phyloP scores from a whole-genome alignment of 257 asterid genomes.

The Perilla frutescens region DNA sequence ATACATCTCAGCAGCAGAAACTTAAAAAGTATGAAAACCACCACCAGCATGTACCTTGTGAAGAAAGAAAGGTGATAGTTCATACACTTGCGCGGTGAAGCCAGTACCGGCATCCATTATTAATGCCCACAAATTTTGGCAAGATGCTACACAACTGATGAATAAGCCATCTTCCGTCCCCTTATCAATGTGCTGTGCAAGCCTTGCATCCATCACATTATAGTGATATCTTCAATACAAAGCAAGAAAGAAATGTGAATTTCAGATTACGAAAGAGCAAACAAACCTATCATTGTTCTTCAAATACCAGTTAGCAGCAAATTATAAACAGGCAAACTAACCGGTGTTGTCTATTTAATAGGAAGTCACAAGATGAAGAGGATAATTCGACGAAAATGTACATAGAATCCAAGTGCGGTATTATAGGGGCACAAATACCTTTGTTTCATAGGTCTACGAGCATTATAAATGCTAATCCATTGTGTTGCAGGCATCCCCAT shows the following conservation, averaged over 20 bases:
- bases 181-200: conserved; percentile 74
- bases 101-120: conserved; percentile 95
- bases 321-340: conserved; percentile 14
- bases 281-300: not conserved
- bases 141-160: conserved; percentile 72
- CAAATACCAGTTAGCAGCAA: not conserved
- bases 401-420: conserved; percentile 15
- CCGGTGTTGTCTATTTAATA: not conserved
- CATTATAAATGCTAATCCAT: conserved; percentile 84
- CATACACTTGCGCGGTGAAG: conserved; percentile 64
- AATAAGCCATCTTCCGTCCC: conserved; percentile 76
- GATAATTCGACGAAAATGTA: not conserved
- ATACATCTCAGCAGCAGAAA: not conserved
- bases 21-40: not conserved
- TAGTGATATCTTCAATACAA: conserved; percentile 57
- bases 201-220: conserved; percentile 74
- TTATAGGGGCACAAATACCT: conserved; percentile 47
- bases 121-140: conserved; percentile 77
- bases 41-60: conserved; percentile 55
- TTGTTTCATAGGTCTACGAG: conserved; percentile 89
- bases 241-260: conserved; percentile 22
- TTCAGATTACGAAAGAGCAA: conserved; percentile 17
- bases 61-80: conserved; percentile 68
- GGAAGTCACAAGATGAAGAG: not conserved
- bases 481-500: conserved; percentile 84